Conservation (phyloP, 176 grass and related monocot species). For the Oropetium thomaeum region DNA sequence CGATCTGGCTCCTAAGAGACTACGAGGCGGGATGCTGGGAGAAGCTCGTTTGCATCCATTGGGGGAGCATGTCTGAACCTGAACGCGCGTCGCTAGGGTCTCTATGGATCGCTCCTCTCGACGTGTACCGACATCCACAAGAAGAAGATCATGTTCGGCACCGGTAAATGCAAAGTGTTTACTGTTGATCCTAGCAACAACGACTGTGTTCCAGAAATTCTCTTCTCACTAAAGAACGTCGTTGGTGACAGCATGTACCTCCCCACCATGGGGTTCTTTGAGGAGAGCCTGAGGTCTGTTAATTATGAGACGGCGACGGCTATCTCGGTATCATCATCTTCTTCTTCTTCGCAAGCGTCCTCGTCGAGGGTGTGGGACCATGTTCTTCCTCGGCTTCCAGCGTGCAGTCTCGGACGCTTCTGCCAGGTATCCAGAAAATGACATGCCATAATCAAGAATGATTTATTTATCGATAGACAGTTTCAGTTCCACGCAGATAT, state of each 20-base stretch:
- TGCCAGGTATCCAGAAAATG: constrained; percentile 6
- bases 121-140: neutral
- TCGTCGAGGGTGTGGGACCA: neutral
- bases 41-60: neutral
- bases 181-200: too few relatives aligned
- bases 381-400: neutral
- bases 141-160: neutral
- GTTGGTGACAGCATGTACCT: neutral
- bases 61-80: neutral
- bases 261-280: neutral
- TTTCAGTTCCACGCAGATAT: neutral
- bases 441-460: neutral
- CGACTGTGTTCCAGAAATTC: neutral
- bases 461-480: neutral
- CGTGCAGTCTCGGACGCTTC: neutral
- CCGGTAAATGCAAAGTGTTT: neutral
- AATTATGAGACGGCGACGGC: neutral
- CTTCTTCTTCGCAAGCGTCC: too few relatives aligned
- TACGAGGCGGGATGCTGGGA: neutral
- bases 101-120: neutral
- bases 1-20: neutral
- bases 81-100: neutral
- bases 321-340: neutral
- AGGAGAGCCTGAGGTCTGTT: constrained; percentile 10
- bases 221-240: neutral